These are phyloP conservation scores for Hanseniaspora jakobsenii DNA, from an alignment of 805 yeast genomes.

Conservation along the genomic window DNA sequence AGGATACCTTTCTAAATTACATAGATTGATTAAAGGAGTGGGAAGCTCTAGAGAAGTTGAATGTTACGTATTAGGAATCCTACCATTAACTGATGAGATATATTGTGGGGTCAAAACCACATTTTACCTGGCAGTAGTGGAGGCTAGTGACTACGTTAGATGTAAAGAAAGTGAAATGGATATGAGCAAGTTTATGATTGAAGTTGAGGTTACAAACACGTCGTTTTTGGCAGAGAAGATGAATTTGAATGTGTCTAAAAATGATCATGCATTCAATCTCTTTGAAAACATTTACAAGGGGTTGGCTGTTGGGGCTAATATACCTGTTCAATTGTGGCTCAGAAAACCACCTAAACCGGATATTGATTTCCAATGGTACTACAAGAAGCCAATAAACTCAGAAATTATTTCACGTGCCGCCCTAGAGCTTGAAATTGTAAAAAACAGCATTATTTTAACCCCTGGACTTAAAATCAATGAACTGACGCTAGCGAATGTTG, in stretches of 20 bases:
- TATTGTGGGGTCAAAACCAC: background rate
- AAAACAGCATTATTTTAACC: background rate
- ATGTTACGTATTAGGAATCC: slow-evolving; percentile 7
- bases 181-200: background rate
- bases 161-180: background rate
- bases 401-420: background rate
- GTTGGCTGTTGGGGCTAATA: background rate
- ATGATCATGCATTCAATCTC: background rate
- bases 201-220: background rate
- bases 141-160: slow-evolving; percentile 1
- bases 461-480: background rate
- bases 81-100: background rate
- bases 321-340: background rate
- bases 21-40: background rate
- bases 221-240: background rate
- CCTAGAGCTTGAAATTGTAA: background rate
- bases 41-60: background rate
- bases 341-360: background rate
- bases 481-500: background rate
- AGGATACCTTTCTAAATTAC: background rate
- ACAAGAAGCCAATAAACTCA: background rate
- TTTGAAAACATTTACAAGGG: background rate
- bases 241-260: background rate
- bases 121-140: slow-evolving; percentile 3
- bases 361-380: slow-evolving; percentile 2